Conservation (phyloP, 768 basidiomycete species). For the Lactarius pseudohatsudake region DNA sequence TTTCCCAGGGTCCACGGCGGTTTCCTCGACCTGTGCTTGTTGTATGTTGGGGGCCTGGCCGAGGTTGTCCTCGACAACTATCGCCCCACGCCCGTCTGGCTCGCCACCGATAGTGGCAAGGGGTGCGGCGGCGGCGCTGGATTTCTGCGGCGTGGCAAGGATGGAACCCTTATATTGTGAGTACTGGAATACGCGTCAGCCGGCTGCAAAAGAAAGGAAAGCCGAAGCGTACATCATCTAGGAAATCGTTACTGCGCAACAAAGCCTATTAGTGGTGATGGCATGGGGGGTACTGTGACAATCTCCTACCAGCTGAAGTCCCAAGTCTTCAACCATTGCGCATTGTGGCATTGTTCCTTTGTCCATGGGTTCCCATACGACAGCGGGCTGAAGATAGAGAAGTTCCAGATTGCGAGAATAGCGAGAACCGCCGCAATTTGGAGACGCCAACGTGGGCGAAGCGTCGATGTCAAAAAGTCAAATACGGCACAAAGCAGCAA, state of each 20-base stretch:
- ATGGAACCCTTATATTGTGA: constrained; percentile 48
- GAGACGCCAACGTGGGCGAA: constrained; percentile 73
- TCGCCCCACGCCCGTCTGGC: constrained; percentile 51
- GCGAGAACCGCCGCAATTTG: constrained; percentile 78
- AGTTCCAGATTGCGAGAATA: constrained; percentile 76
- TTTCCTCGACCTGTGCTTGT: constrained; percentile 33
- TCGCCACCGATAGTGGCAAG: constrained; percentile 53
- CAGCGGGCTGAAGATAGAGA: constrained; percentile 74
- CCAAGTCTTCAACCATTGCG: constrained; percentile 92
- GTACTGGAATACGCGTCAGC: constrained; percentile 43
- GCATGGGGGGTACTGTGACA: not conserved
- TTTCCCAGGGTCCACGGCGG: constrained; percentile 47
- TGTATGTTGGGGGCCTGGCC: constrained; percentile 29
- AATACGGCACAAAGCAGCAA: constrained; percentile 76
- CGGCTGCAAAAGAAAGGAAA: constrained; percentile 13
- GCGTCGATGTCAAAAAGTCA: constrained; percentile 77
- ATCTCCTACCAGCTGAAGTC: constrained; percentile 84
- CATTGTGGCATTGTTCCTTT: constrained; percentile 65
- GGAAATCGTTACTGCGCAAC: constrained; percentile 61
- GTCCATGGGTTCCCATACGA: constrained; percentile 90
- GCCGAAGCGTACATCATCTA: constrained; percentile 54
- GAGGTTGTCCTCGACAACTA: constrained; percentile 51
- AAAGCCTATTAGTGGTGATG: constrained; percentile 10
- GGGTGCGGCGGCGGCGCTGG: constrained; percentile 33
- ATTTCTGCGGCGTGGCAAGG: constrained; percentile 42